Conservation (phyloP, 2,329 filamentous ascomycete species). For the Trichoderma pleuroti region DNA sequence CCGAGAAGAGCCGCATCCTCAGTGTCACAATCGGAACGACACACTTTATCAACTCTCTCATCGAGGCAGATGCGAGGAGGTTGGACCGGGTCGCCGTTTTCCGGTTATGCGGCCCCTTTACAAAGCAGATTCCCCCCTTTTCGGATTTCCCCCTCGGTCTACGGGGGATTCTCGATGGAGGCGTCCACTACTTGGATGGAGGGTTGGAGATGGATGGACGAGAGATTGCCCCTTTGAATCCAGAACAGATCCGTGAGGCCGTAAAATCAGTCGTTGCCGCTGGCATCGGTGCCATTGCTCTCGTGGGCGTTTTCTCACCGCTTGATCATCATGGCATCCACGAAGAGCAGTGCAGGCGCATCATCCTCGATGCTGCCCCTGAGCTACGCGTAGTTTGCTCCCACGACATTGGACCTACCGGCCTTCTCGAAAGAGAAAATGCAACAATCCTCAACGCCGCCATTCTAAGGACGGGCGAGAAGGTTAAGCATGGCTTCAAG, state of each 20-base stretch:
- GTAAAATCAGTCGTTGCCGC: conserved; percentile 34
- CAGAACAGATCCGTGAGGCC: conserved; percentile 35
- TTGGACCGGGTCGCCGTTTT: conserved; percentile 45
- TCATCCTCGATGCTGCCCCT: conserved; percentile 37
- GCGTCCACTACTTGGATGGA: conserved; percentile 41
- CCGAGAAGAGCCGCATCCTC: conserved; percentile 39
- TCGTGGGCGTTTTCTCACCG: conserved; percentile 46
- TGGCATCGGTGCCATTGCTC: conserved; percentile 37
- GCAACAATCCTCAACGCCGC: conserved; percentile 54
- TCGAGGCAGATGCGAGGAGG: conserved; percentile 42
- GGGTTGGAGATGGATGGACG: conserved; percentile 48
- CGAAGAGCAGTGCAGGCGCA: conserved; percentile 37
- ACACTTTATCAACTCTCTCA: conserved; percentile 49
- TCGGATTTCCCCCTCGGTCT: conserved; percentile 43
- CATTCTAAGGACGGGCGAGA: conserved; percentile 45
- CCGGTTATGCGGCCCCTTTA: conserved; percentile 45
- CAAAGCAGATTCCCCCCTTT: conserved; percentile 43
- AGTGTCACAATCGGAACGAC: conserved; percentile 50
- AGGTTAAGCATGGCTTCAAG: conserved; percentile 46
- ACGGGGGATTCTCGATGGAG: conserved; percentile 40
- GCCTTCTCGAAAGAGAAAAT: conserved; percentile 48
- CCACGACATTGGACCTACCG: conserved; percentile 42
- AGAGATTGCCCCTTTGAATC: conserved; percentile 39
- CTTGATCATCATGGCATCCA: conserved; percentile 41
- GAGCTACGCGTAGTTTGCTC: conserved; percentile 40